Evolutionary conservation across 208 protist genomes (phyloP).

Genomic region (Tetramitus jugosus): DNA sequence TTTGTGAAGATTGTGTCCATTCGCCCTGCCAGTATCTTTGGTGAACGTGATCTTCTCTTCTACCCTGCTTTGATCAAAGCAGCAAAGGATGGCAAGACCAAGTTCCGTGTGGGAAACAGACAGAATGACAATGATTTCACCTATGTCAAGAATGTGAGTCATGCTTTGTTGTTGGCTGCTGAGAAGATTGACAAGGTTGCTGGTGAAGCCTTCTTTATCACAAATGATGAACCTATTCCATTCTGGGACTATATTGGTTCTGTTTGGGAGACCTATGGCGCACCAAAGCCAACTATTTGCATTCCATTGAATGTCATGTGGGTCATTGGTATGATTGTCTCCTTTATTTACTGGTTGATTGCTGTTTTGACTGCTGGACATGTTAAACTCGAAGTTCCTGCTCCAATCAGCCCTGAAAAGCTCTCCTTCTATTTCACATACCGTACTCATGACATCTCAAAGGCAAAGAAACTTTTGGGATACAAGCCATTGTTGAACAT

Average conservation of each 20-base stretch:
- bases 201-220: slow-evolving; percentile 34
- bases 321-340: slow-evolving; percentile 16
- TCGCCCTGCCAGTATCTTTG: slow-evolving; percentile 35
- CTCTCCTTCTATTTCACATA: slow-evolving; percentile 24
- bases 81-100: slow-evolving; percentile 16
- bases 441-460: slow-evolving; percentile 24
- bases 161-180: slow-evolving; percentile 26
- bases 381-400: not conserved
- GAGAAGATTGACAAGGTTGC: not conserved
- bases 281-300: not conserved
- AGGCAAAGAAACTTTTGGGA: slow-evolving; percentile 25
- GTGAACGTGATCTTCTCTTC: slow-evolving; percentile 27
- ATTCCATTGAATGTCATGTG: slow-evolving; percentile 29
- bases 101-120: slow-evolving; percentile 27
- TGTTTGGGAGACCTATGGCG: slow-evolving; percentile 14
- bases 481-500: slow-evolving; percentile 25
- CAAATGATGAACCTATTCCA: slow-evolving; percentile 32
- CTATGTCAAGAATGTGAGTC: slow-evolving; percentile 32
- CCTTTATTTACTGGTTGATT: not conserved
- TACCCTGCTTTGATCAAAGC: slow-evolving; percentile 6
- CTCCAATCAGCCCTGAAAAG: slow-evolving; percentile 8
- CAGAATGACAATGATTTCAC: slow-evolving; percentile 37
- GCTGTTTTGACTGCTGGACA: not conserved
- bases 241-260: slow-evolving; percentile 35
- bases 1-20: slow-evolving; percentile 27